phyloP scores from a whole-genome alignment of 2,329 filamentous ascomycete species.

The Thermomyces lanuginosus region DNA sequence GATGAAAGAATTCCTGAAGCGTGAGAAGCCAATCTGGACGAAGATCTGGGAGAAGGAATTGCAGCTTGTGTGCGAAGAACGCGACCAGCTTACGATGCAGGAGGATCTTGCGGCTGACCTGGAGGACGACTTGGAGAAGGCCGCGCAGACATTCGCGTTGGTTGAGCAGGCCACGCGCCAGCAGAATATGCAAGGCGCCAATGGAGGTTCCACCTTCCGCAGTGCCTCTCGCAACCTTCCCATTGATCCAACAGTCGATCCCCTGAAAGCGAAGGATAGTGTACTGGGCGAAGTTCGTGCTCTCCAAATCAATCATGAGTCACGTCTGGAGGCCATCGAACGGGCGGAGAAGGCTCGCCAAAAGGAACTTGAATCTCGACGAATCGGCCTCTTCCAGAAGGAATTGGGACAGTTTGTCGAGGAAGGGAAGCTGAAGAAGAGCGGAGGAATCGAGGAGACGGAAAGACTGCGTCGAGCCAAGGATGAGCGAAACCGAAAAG shows the following conservation, averaged over 20 bases:
- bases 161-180: conserved; percentile 98
- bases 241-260: conserved; percentile 45
- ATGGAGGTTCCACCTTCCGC: conserved; percentile 26
- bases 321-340: conserved; percentile 85
- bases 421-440: conserved; percentile 88
- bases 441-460: conserved; percentile 83
- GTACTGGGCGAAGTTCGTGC: conserved; percentile 87
- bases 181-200: conserved; percentile 56
- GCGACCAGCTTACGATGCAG: conserved; percentile 87
- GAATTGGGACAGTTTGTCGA: conserved; percentile 75
- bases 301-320: conserved; percentile 84
- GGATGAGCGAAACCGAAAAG: conserved; percentile 70
- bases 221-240: conserved; percentile 37
- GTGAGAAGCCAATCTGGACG: conserved; percentile 92
- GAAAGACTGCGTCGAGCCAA: conserved; percentile 70
- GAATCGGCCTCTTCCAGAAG: conserved; percentile 61
- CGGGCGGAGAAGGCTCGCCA: conserved; percentile 84
- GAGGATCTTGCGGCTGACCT: conserved; percentile 88
- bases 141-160: conserved; percentile 77
- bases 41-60: conserved; percentile 99
- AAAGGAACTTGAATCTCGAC: conserved; percentile 66
- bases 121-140: conserved; percentile 88
- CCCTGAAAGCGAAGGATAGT: conserved; percentile 69
- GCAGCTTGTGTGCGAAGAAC: conserved; percentile 86
- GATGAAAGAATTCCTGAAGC: conserved; percentile 79